A percentile compares a stretch with the other conserved stretches of the same genome.
phyloP scores from a whole-genome alignment of 1,284 basidiomycete genomes.

The Fistulinella cinereoalba region DNA sequence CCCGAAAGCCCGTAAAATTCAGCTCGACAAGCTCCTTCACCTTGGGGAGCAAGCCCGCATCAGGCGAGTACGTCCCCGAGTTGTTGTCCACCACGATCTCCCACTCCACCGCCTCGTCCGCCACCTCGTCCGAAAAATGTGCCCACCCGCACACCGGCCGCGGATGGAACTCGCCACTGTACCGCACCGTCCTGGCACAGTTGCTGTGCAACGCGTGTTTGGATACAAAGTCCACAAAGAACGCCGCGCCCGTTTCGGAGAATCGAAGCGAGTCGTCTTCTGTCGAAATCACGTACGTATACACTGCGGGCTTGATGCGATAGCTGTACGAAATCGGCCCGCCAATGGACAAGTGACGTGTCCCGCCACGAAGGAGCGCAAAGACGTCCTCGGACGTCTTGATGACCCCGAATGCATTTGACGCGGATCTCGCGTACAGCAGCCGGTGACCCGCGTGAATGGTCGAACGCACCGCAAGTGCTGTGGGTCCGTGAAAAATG shows the following conservation, averaged over 20 bases:
- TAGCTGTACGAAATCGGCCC: constrained; percentile 35
- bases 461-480: constrained; percentile 58
- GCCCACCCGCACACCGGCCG: constrained; percentile 68
- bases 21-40: constrained; percentile 57
- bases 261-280: constrained; percentile 73
- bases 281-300: constrained; percentile 71
- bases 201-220: constrained; percentile 63
- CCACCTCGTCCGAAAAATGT: constrained; percentile 50
- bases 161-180: constrained; percentile 77
- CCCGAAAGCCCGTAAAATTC: constrained; percentile 65
- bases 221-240: constrained; percentile 79
- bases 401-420: constrained; percentile 62
- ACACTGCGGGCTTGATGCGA: constrained; percentile 72
- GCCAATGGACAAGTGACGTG: constrained; percentile 15
- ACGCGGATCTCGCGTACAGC: constrained; percentile 67
- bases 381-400: constrained; percentile 45
- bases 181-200: constrained; percentile 56
- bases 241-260: constrained; percentile 75
- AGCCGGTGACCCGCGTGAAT: constrained; percentile 70
- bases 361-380: constrained; percentile 48
- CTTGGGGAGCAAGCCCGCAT: constrained; percentile 51
- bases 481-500: constrained; percentile 64
- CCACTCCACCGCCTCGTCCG: constrained; percentile 59
- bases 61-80: constrained; percentile 71
- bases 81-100: constrained; percentile 77